phyloP scores from a whole-genome alignment of 148 eudicot species.

The Persicaria maculosa region DNA sequence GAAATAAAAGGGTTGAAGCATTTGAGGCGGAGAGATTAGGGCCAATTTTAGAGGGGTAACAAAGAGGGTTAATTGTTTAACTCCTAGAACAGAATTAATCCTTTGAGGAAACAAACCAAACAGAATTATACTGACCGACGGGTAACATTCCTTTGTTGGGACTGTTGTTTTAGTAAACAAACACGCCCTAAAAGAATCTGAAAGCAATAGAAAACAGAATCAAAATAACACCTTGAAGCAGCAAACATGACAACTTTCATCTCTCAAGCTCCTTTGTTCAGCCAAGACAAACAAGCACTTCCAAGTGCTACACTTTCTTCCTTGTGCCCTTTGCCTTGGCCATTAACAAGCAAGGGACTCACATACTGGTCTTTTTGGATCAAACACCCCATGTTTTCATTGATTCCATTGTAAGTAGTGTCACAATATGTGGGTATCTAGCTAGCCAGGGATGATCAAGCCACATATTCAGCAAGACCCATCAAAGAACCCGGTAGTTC shows the following conservation, averaged over 20 bases:
- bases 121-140: too few species aligned
- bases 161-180: too few species aligned
- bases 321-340: neutral
- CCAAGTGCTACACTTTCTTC: neutral
- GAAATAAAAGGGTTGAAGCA: too few species aligned
- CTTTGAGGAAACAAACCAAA: too few species aligned
- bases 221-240: neutral
- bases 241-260: neutral
- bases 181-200: conserved; percentile 21
- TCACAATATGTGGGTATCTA: neutral
- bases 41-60: too few species aligned
- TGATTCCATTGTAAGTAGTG: neutral
- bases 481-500: neutral
- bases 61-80: too few species aligned
- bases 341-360: neutral
- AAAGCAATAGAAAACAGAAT: conserved; percentile 13
- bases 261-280: neutral
- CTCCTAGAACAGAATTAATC: too few species aligned
- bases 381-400: neutral
- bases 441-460: neutral
- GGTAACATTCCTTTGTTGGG: too few species aligned
- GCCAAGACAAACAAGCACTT: neutral
- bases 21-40: too few species aligned
- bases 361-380: neutral
- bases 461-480: neutral